These are phyloP conservation scores for Saccharum spontaneum DNA, from an alignment of 176 grass and related monocot genomes.

Conservation along the genomic window DNA sequence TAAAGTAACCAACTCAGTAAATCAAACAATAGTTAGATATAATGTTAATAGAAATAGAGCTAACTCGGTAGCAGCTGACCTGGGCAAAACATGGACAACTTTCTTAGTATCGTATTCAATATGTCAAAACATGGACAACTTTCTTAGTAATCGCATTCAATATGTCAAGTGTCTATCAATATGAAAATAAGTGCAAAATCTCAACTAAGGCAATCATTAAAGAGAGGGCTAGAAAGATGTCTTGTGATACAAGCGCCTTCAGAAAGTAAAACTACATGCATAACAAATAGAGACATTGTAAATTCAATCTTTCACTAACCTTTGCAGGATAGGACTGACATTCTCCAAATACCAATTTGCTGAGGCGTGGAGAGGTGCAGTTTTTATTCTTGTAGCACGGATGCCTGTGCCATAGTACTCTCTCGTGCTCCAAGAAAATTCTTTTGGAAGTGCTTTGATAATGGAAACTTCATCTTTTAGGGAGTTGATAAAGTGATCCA, in stretches of 20 bases:
- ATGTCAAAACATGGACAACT: too few species aligned
- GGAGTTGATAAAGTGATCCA: conserved; percentile 69
- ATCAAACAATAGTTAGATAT: conserved; percentile 14
- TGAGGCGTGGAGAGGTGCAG: conserved; percentile 84
- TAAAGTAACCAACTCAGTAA: conserved; percentile 27
- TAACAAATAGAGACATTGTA: neutral
- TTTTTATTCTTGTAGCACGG: conserved; percentile 87
- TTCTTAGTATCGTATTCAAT: too few species aligned
- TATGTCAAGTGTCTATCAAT: neutral
- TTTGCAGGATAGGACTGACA: conserved; percentile 83
- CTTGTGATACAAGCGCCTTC: neutral
- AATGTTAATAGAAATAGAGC: neutral
- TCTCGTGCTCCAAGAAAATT: conserved; percentile 93
- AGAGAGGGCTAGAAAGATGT: neutral
- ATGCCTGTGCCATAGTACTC: conserved; percentile 85
- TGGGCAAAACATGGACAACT: neutral
- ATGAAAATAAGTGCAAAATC: neutral
- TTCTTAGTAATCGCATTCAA: conserved; percentile 11
- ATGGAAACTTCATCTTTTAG: conserved; percentile 78
- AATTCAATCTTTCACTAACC: conserved; percentile 47
- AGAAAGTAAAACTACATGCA: neutral
- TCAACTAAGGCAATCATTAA: neutral
- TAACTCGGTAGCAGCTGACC: neutral
- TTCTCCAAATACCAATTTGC: conserved; percentile 89
- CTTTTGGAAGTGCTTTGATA: conserved; percentile 61